Conservation (phyloP, 2,329 filamentous ascomycete species). For the Penicillium palitans region DNA sequence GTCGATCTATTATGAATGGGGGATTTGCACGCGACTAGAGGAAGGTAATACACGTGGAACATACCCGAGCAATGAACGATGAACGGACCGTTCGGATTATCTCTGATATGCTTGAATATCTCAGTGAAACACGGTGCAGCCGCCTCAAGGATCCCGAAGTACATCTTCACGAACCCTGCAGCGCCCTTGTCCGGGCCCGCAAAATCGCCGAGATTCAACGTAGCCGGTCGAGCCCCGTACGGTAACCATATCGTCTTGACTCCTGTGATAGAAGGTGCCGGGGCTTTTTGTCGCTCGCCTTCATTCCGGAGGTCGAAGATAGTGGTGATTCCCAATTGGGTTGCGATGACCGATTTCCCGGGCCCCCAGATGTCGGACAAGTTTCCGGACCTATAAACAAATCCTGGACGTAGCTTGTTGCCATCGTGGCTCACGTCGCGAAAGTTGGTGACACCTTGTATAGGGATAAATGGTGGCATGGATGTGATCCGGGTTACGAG, state of each 20-base stretch:
- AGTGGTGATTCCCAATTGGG: constrained; percentile 58
- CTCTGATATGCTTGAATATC: constrained; percentile 62
- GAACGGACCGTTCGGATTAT: constrained; percentile 51
- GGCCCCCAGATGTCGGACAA: constrained; percentile 57
- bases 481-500: constrained; percentile 26
- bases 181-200: constrained; percentile 58
- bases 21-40: not conserved
- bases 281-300: constrained; percentile 43
- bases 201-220: constrained; percentile 25
- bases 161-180: constrained; percentile 65
- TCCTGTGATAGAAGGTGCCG: constrained; percentile 55
- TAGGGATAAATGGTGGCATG: constrained; percentile 27
- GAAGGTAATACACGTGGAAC: not conserved
- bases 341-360: constrained; percentile 54
- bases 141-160: constrained; percentile 66
- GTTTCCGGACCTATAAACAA: constrained; percentile 69
- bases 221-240: constrained; percentile 52
- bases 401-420: constrained; percentile 48
- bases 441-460: constrained; percentile 32
- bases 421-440: constrained; percentile 28
- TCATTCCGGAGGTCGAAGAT: constrained; percentile 69
- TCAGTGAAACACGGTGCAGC: constrained; percentile 58
- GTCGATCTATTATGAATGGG: not conserved
- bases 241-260: constrained; percentile 54
- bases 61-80: constrained; percentile 63